Conservation (phyloP, 805 yeast species). For the Blastobotrys muscicola region DNA sequence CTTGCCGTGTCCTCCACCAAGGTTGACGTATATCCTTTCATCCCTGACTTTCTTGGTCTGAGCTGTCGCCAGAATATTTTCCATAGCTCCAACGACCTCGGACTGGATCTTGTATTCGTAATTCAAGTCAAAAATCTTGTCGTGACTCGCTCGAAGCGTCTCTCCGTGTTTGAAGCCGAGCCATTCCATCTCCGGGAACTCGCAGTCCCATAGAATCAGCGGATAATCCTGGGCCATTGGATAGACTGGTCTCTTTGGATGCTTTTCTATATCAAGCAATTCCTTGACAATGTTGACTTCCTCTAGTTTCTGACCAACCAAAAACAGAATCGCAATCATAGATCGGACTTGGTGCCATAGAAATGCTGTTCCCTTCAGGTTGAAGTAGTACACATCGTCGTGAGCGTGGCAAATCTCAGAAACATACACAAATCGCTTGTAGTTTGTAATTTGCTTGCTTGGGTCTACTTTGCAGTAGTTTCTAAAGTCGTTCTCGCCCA, state of each 20-base stretch:
- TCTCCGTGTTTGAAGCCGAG: slow-evolving; percentile 13
- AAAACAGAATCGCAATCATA: slow-evolving; percentile 76
- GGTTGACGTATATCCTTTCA: slow-evolving; percentile 36
- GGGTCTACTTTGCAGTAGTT: slow-evolving; percentile 94
- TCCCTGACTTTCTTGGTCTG: neutral
- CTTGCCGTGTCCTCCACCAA: slow-evolving; percentile 75
- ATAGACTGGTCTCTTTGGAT: slow-evolving; percentile 66
- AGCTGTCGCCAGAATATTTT: slow-evolving; percentile 2
- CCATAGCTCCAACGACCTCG: slow-evolving; percentile 41
- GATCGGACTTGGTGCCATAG: slow-evolving; percentile 97
- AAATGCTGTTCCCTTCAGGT: slow-evolving; percentile 80
- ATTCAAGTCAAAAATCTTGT: slow-evolving; percentile 34
- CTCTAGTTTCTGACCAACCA: slow-evolving; percentile 75
- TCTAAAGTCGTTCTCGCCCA: slow-evolving; percentile 83
- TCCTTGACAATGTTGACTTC: slow-evolving; percentile 44
- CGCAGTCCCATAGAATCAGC: slow-evolving; percentile 76
- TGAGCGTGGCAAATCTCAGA: slow-evolving; percentile 34
- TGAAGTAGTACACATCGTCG: slow-evolving; percentile 44
- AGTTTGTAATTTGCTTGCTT: slow-evolving; percentile 81
- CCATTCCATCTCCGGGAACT: slow-evolving; percentile 68
- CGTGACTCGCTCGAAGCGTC: slow-evolving; percentile 12
- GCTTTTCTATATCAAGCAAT: slow-evolving; percentile 46
- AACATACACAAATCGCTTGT: slow-evolving; percentile 48
- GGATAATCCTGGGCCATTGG: slow-evolving; percentile 90
- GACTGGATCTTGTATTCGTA: slow-evolving; percentile 51